These are phyloP conservation scores for Linnemannia schmuckeri DNA, from an alignment of 192 early-diverging fungal genomes.

Conservation along the genomic window DNA sequence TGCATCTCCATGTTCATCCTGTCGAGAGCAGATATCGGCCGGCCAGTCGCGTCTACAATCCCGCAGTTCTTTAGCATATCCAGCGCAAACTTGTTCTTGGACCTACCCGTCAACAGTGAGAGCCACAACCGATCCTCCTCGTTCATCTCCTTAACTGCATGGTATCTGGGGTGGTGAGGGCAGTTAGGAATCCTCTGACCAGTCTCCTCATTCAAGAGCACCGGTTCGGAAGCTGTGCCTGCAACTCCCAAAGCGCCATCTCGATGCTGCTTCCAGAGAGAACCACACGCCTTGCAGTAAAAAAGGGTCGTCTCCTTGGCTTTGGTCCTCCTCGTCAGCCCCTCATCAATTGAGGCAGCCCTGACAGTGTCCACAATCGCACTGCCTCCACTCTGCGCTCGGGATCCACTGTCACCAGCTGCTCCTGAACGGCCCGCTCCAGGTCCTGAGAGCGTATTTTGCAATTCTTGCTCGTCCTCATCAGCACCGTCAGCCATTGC, in stretches of 20 bases:
- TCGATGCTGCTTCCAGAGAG: conserved; percentile 43
- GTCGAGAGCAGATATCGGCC: conserved; percentile 36
- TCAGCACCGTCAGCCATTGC: conserved; percentile 50
- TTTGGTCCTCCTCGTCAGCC: not conserved
- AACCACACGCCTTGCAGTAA: conserved; percentile 49
- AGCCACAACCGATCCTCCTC: conserved; percentile 35
- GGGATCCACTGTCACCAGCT: not conserved
- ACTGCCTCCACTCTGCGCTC: not conserved
- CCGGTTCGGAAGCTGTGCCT: conserved; percentile 21
- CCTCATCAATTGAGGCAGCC: conserved; percentile 29
- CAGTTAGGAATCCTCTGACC: conserved; percentile 43
- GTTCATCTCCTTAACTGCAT: conserved; percentile 34
- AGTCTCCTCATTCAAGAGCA: conserved; percentile 46
- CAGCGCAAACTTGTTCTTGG: conserved; percentile 52
- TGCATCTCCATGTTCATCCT: conserved; percentile 33
- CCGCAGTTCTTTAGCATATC: conserved; percentile 50
- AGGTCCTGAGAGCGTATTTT: conserved; percentile 39
- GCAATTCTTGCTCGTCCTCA: conserved; percentile 49
- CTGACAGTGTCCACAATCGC: conserved; percentile 34
- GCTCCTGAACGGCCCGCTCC: conserved; percentile 1
- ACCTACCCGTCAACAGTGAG: conserved; percentile 27
- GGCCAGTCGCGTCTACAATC: conserved; percentile 46
- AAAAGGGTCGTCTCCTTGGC: conserved; percentile 37
- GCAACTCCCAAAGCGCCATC: conserved; percentile 30
- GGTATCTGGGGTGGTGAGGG: conserved; percentile 40